phyloP scores from a whole-genome alignment of 768 basidiomycete genomes.

The Mycena rebaudengoi region DNA sequence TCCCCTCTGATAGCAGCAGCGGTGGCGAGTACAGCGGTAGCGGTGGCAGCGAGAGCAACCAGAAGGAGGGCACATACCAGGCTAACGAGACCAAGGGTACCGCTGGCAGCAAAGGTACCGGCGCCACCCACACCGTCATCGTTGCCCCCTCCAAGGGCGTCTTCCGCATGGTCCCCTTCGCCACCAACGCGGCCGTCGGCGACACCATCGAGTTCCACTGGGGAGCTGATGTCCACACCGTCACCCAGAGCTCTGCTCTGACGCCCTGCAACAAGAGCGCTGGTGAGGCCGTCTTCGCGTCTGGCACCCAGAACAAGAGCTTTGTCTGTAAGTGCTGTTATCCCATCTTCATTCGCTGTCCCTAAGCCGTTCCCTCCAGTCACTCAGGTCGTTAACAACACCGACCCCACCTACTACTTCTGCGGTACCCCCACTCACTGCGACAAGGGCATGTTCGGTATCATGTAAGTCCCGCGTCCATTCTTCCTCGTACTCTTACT shows the following conservation, averaged over 20 bases:
- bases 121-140: conserved; percentile 76
- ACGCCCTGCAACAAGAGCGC: conserved; percentile 77
- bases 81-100: conserved; percentile 36
- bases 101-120: conserved; percentile 50
- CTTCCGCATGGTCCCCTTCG: conserved; percentile 79
- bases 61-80: conserved; percentile 41
- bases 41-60: too few species aligned
- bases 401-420: conserved; percentile 78
- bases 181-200: conserved; percentile 77
- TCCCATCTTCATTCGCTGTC: neutral
- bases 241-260: conserved; percentile 78
- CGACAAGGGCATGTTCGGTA: conserved; percentile 86
- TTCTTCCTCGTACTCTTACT: conserved; percentile 10
- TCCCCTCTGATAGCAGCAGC: too few species aligned
- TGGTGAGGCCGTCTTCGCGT: conserved; percentile 62
- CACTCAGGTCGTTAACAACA: conserved; percentile 77
- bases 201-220: conserved; percentile 82
- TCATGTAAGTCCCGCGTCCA: conserved; percentile 54
- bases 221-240: conserved; percentile 83
- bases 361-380: conserved; percentile 44
- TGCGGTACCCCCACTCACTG: conserved; percentile 78
- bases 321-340: conserved; percentile 63
- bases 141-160: conserved; percentile 83
- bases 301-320: conserved; percentile 68
- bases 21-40: conserved; percentile 43